phyloP scores from a whole-genome alignment of 257 asterid genomes.

The Jacaranda mimosifolia region DNA sequence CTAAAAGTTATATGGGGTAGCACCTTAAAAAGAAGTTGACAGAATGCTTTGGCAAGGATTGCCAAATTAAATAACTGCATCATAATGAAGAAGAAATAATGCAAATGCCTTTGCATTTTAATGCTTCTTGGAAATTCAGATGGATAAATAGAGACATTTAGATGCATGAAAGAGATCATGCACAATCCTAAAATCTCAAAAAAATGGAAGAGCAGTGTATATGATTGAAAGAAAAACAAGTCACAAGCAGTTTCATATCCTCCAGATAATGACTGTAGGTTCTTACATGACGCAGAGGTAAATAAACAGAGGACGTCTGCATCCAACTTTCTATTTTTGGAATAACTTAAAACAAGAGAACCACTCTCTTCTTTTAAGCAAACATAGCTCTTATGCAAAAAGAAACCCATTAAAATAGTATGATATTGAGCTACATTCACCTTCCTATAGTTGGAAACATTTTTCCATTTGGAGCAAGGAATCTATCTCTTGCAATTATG shows the following conservation, averaged over 20 bases:
- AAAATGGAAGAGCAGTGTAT: not conserved
- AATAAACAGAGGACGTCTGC: not conserved
- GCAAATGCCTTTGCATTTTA: not conserved
- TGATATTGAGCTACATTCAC: slow-evolving; percentile 46
- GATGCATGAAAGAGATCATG: not conserved
- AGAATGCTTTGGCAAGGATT: not conserved
- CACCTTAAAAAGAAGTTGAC: not conserved
- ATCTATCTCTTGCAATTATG: slow-evolving; percentile 97
- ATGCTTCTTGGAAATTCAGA: slow-evolving; percentile 12
- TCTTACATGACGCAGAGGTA: not conserved
- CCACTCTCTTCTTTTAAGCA: not conserved
- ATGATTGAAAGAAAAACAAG: slow-evolving; percentile 13
- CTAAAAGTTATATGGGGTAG: not conserved
- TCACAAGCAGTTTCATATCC: not conserved
- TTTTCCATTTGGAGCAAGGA: slow-evolving; percentile 91
- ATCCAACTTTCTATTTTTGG: slow-evolving; percentile 13
- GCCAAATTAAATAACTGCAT: not conserved
- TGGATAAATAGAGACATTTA: not conserved
- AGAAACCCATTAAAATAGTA: slow-evolving; percentile 9
- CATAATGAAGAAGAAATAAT: slow-evolving; percentile 11
- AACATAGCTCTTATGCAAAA: slow-evolving; percentile 21
- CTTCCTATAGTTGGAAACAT: slow-evolving; percentile 97
- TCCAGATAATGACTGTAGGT: slow-evolving; percentile 3
- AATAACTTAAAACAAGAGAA: slow-evolving; percentile 20
- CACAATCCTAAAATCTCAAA: slow-evolving; percentile 12